Evolutionary conservation across 148 eudicot species (phyloP).

Genomic region (Spergularia marina): DNA sequence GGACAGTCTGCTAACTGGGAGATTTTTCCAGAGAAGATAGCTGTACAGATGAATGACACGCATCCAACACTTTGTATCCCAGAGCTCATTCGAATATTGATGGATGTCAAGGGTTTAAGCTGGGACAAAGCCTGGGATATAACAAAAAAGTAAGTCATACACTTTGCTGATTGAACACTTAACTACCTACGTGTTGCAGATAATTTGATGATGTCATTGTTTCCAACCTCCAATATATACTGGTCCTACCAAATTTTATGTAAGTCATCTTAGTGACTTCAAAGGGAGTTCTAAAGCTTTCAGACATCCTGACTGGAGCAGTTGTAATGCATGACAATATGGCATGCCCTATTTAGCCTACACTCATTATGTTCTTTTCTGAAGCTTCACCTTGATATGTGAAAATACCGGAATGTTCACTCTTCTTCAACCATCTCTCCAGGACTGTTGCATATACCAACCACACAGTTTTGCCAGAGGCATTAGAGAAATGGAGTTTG

Average conservation of each 20-base stretch:
- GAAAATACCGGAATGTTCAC: neutral
- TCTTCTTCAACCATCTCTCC: conserved; percentile 10
- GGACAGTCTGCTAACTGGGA: conserved; percentile 63
- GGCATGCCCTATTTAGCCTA: neutral
- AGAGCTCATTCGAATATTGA: conserved; percentile 82
- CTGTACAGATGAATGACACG: conserved; percentile 98
- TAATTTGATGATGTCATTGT: neutral
- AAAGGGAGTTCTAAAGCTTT: conserved; percentile 3
- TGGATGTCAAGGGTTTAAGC: conserved; percentile 81
- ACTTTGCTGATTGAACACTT: neutral
- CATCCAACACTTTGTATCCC: conserved; percentile 98
- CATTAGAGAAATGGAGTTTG: conserved; percentile 96
- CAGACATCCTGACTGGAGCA: neutral
- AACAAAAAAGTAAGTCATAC: conserved; percentile 58
- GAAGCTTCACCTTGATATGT: conserved; percentile 5
- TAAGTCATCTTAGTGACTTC: neutral
- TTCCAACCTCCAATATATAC: neutral
- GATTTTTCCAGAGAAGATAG: conserved; percentile 83
- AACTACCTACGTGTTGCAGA: neutral
- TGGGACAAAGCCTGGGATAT: conserved; percentile 88
- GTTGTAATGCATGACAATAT: neutral
- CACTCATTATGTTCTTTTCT: neutral
- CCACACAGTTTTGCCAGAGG: conserved; percentile 96
- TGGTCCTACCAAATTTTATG: neutral
- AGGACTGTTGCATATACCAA: conserved; percentile 97